Percentiles rank a stretch among this genome's conserved stretches.
Evolutionary conservation across 306 rosid genomes (phyloP).

Genomic region (Malus asiatica): DNA sequence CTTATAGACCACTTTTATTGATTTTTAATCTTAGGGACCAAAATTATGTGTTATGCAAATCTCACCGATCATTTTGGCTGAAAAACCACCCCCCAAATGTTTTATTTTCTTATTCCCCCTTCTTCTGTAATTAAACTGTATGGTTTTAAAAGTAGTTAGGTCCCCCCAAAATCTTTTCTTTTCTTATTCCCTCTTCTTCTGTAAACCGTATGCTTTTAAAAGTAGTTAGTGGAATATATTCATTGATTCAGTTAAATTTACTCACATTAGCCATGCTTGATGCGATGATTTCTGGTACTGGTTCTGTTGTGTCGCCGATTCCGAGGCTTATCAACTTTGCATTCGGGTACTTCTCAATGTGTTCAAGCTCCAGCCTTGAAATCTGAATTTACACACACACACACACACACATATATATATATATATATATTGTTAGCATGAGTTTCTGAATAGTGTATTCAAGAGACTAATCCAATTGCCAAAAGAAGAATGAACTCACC

Average conservation of each 20-base stretch:
- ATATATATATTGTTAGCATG: background rate
- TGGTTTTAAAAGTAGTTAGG: background rate
- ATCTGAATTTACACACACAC: background rate
- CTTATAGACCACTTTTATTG: too few relatives aligned
- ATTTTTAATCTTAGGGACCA: too few relatives aligned
- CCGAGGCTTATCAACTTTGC: conserved; percentile 63
- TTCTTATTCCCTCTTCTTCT: background rate
- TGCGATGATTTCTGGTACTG: conserved; percentile 51
- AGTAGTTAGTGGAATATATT: too few relatives aligned
- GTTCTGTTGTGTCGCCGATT: conserved; percentile 67
- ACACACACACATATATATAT: background rate
- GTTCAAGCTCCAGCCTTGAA: conserved; percentile 9
- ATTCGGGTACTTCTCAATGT: conserved; percentile 49
- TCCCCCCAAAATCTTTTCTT: conserved; percentile 5
- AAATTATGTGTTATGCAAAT: too few relatives aligned
- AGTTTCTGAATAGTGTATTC: background rate
- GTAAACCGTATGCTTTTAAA: background rate
- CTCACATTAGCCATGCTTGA: conserved; percentile 53
- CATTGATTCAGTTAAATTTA: background rate
- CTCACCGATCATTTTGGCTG: too few relatives aligned
- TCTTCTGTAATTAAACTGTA: background rate
- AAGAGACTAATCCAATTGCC: background rate
- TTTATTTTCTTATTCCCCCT: background rate
- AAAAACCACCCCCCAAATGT: background rate
- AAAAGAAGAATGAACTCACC: conserved; percentile 24